phyloP scores from a whole-genome alignment of 2,329 filamentous ascomycete species.

The Pseudocercospora ulei region DNA sequence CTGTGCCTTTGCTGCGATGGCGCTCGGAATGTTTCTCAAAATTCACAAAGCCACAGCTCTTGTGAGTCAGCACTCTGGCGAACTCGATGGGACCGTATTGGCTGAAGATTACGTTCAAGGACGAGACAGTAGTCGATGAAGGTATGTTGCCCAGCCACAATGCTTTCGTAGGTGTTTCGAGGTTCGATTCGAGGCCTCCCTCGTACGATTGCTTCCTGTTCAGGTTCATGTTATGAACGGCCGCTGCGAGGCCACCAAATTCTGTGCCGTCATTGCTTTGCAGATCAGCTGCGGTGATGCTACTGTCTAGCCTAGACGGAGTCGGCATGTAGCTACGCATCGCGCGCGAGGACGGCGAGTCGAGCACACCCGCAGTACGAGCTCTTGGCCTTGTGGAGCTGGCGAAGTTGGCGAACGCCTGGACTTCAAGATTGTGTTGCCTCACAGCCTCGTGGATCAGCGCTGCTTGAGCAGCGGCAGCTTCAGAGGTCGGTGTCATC shows the following conservation, averaged over 20 bases:
- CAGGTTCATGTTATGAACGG: conserved; percentile 71
- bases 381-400: conserved; percentile 75
- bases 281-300: conserved; percentile 65
- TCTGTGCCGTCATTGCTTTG: conserved; percentile 64
- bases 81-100: conserved; percentile 86
- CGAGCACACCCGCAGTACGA: conserved; percentile 81
- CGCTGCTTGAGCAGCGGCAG: conserved; percentile 49
- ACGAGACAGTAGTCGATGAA: conserved; percentile 91
- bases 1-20: conserved; percentile 73
- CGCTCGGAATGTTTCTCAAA: conserved; percentile 83
- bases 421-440: conserved; percentile 85
- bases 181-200: conserved; percentile 53
- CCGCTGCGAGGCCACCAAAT: conserved; percentile 69
- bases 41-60: conserved; percentile 98
- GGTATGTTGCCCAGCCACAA: conserved; percentile 97
- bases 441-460: conserved; percentile 64
- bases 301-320: conserved; percentile 64
- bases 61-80: conserved; percentile 87
- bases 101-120: conserved; percentile 88
- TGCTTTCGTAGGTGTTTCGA: conserved; percentile 84
- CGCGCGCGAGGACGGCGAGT: conserved; percentile 58
- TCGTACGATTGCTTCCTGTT: conserved; percentile 55
- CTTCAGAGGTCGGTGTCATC: conserved; percentile 50
- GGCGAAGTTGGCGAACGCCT: conserved; percentile 80
- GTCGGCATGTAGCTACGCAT: conserved; percentile 64